phyloP scores from a whole-genome alignment of 192 early-diverging fungal species.

The Mortierella antarctica region DNA sequence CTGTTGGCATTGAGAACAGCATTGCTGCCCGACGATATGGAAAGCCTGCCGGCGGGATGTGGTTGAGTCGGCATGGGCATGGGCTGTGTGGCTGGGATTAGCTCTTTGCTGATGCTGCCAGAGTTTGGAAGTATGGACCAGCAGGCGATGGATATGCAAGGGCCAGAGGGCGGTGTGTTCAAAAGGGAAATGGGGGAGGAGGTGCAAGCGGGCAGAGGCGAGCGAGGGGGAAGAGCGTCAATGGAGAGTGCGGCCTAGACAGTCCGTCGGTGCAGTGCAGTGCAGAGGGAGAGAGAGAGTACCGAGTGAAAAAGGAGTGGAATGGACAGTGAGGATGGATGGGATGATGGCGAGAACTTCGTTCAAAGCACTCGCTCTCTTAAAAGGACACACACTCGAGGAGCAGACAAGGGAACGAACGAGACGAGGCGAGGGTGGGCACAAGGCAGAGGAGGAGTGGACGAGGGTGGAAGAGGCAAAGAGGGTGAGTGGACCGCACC shows the following conservation, averaged over 20 bases:
- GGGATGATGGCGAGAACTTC: too few species aligned
- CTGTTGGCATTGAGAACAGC: conserved; percentile 14
- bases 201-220: background rate
- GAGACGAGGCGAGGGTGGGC: background rate
- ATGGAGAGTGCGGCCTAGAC: background rate
- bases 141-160: background rate
- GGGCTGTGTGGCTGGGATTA: background rate
- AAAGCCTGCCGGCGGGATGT: conserved; percentile 34
- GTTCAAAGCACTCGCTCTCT: too few species aligned
- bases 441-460: background rate
- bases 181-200: background rate
- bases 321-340: too few species aligned
- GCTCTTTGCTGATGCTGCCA: background rate
- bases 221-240: background rate
- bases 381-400: background rate
- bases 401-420: background rate
- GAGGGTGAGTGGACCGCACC: background rate
- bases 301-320: background rate
- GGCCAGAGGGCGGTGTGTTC: too few species aligned
- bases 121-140: background rate
- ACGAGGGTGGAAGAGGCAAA: background rate
- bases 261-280: background rate
- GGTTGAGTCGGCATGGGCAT: conserved; percentile 55
- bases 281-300: background rate
- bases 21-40: conserved; percentile 13